A percentile compares a stretch with the other conserved stretches of the same genome.
Evolutionary conservation across 306 rosid species (phyloP).

Genomic region (Pyrus bretschneideri): DNA sequence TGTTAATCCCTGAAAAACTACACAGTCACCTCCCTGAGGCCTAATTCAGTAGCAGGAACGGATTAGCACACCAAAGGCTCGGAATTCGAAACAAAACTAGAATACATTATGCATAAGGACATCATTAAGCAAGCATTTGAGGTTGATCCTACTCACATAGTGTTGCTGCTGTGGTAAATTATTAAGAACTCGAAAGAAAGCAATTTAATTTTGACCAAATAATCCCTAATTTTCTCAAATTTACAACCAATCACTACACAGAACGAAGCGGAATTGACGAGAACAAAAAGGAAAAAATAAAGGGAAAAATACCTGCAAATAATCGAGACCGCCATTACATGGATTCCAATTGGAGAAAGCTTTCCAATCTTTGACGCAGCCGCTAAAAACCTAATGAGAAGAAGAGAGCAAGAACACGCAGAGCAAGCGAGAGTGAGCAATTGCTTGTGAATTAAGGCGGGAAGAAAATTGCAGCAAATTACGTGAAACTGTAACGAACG

Average conservation of each 20-base stretch:
- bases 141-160: not conserved
- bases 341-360: slow-evolving; percentile 73
- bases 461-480: not conserved
- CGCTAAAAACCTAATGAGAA: slow-evolving; percentile 46
- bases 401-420: not conserved
- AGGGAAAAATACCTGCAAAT: slow-evolving; percentile 53
- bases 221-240: not conserved
- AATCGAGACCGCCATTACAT: slow-evolving; percentile 59
- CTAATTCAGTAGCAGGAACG: not conserved
- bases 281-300: slow-evolving; percentile 2
- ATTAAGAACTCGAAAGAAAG: not conserved
- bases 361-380: slow-evolving; percentile 59
- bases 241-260: not conserved
- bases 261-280: not conserved
- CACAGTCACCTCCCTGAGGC: not conserved
- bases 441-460: not conserved
- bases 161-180: not conserved
- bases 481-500: not conserved
- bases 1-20: not conserved
- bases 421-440: not conserved
- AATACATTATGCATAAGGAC: not conserved
- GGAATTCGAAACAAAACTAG: not conserved
- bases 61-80: not conserved
- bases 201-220: not conserved
- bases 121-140: not conserved